Evolutionary conservation across 495 filamentous ascomycete genomes (phyloP).

Genomic region (Parachaetomium inaequale): DNA sequence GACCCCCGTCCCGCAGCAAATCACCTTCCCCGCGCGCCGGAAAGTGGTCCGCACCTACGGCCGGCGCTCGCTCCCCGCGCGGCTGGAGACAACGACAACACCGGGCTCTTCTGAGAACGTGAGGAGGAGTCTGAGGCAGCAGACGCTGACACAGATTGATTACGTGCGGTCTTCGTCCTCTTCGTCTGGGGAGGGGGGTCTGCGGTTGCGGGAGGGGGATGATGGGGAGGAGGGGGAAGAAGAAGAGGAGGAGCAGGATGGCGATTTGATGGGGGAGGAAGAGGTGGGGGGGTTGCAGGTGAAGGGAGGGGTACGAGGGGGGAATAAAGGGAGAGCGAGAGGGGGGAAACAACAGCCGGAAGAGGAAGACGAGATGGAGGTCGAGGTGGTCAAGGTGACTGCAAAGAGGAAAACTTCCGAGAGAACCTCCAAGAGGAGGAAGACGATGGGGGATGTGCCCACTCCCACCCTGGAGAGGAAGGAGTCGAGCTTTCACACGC

Average conservation of each 20-base stretch:
- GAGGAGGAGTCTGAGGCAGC: constrained; percentile 31
- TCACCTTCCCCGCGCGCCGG: constrained; percentile 37
- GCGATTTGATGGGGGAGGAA: constrained; percentile 5
- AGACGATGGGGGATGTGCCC: constrained; percentile 42
- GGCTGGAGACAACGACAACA: background rate
- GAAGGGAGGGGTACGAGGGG: background rate
- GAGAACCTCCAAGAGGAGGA: constrained; percentile 27
- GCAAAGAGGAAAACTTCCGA: background rate
- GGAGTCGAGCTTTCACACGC: constrained; percentile 40
- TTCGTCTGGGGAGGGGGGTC: constrained; percentile 8
- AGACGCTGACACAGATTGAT: constrained; percentile 51
- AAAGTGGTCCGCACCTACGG: constrained; percentile 39
- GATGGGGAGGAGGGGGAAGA: constrained; percentile 11
- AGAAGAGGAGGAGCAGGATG: constrained; percentile 9
- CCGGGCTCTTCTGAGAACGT: background rate
- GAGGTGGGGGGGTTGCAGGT: constrained; percentile 11
- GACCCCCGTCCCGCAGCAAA: constrained; percentile 38
- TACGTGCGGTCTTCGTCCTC: constrained; percentile 29
- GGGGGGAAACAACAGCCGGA: constrained; percentile 18
- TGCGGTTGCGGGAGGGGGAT: no score
- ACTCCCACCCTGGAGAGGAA: background rate
- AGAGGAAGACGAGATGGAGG: constrained; percentile 17
- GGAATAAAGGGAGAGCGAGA: constrained; percentile 9
- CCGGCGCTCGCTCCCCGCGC: constrained; percentile 26
- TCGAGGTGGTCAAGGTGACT: constrained; percentile 11